Evolutionary conservation across 441 rosid genomes (phyloP), one percentile per base, ranked within the genome.

Genomic region (Melastoma candidum): DNA sequence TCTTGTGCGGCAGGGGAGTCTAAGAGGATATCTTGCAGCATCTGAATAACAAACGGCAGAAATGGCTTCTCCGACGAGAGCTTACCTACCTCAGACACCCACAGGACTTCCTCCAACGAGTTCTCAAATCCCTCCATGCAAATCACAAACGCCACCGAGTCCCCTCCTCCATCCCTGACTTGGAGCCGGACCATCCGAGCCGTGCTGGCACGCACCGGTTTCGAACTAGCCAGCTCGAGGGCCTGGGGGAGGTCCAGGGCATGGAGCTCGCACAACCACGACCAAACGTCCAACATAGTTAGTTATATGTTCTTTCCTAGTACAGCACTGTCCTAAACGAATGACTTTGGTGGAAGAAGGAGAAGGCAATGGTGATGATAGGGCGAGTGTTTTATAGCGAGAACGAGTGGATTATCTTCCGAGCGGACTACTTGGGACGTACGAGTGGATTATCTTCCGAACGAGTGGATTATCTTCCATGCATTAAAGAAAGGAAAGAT

Each of bases 51-150:
- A 2, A 90, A 62, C 9, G 97, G 92, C 2, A 84, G 85, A 58
- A 84, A 83, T 0, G 87, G 90, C 51, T 81, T 85, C 47, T 84
- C 85, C 0, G 95, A 78, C 12, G 78, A 72, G 14, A 90, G 68
- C 48, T 60, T 64, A 68, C 89, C 86, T 46, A 71, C 53, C 72
- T 82, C 85, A 12, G 95, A 90, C 14, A 78, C 77, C 97, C 97
- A 90, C 26, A 82, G 60, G 27, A 76, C 60, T 2, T 53, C 46
- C 14, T 67, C 48, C 24, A 56, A 47, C 11, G 51, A 56, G 5
- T 64, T 26, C 25, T 69, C 61, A 58, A 82, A 82, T 9, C 94
- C 94, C 7, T 63, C 60, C 10, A 69, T 52, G 50, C 65, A 53
- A 29, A 84, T 50, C 22, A 71, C 61, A 76, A 90, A 84, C 12